Conservation (phyloP, 306 rosid genomes). For the Canavalia ensiformis region DNA sequence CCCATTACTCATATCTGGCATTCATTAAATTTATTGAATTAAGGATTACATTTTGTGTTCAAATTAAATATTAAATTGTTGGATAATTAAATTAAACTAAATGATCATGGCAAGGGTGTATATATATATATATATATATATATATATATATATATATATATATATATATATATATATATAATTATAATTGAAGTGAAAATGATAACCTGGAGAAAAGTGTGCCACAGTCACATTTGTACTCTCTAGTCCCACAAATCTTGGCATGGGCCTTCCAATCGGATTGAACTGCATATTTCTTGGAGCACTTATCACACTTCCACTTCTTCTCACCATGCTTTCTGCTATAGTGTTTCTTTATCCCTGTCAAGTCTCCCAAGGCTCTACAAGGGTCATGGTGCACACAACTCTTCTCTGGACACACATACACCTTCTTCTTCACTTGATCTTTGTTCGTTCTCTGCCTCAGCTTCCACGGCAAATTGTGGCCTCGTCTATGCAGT, state of each 20-base stretch:
- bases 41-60: not conserved
- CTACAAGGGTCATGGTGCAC: slow-evolving; percentile 85
- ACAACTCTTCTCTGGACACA: slow-evolving; percentile 88
- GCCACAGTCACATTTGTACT: slow-evolving; percentile 92
- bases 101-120: too few species aligned
- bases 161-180: too few species aligned
- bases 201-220: slow-evolving; percentile 82
- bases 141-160: too few species aligned
- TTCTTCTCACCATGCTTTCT: slow-evolving; percentile 96
- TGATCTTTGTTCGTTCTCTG: slow-evolving; percentile 70
- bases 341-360: slow-evolving; percentile 89
- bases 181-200: not conserved
- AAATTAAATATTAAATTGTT: slow-evolving; percentile 6
- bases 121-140: too few species aligned
- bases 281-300: slow-evolving; percentile 90
- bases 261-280: slow-evolving; percentile 96
- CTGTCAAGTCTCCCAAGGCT: slow-evolving; percentile 95
- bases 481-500: slow-evolving; percentile 93
- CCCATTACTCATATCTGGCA: slow-evolving; percentile 8
- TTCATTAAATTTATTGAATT: slow-evolving; percentile 42
- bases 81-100: too few species aligned
- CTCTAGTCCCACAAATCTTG: slow-evolving; percentile 92
- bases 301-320: slow-evolving; percentile 91
- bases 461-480: slow-evolving; percentile 88
- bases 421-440: slow-evolving; percentile 78